Percentiles rank a stretch among this genome's conserved stretches.
Conservation (phyloP, 805 yeast genomes). For the Metschnikowia similis region DNA sequence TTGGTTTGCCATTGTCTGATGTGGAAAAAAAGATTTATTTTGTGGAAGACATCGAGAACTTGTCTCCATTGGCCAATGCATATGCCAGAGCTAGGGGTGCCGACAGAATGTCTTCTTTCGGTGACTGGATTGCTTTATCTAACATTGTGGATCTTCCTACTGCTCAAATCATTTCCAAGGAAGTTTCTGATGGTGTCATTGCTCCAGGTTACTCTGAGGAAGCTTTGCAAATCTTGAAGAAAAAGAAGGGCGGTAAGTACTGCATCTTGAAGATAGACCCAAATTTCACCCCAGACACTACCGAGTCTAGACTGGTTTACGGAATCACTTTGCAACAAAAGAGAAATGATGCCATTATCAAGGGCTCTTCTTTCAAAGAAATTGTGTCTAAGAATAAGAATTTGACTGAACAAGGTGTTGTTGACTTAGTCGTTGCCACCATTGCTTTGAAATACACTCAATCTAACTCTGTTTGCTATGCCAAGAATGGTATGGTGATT, state of each 20-base stretch:
- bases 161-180: conserved; percentile 94
- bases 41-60: conserved; percentile 88
- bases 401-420: conserved; percentile 85
- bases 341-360: conserved; percentile 96
- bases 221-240: conserved; percentile 81
- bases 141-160: conserved; percentile 95
- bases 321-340: conserved; percentile 95
- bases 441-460: conserved; percentile 97
- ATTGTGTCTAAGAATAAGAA: conserved; percentile 82
- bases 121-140: conserved; percentile 96
- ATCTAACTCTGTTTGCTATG: conserved; percentile 97
- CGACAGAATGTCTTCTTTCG: conserved; percentile 98
- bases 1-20: conserved; percentile 88
- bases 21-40: conserved; percentile 93
- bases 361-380: conserved; percentile 85
- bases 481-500: conserved; percentile 98
- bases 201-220: conserved; percentile 96
- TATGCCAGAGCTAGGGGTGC: conserved; percentile 99
- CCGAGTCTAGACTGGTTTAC: conserved; percentile 92
- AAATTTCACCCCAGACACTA: conserved; percentile 72
- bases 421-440: conserved; percentile 95
- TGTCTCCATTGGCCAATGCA: conserved; percentile 95
- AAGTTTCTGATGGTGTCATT: conserved; percentile 97
- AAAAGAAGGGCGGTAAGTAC: conserved; percentile 97
- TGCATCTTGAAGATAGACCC: conserved; percentile 96